Evolutionary conservation across 345 rosid species (phyloP).

Genomic region (Salix brachista): DNA sequence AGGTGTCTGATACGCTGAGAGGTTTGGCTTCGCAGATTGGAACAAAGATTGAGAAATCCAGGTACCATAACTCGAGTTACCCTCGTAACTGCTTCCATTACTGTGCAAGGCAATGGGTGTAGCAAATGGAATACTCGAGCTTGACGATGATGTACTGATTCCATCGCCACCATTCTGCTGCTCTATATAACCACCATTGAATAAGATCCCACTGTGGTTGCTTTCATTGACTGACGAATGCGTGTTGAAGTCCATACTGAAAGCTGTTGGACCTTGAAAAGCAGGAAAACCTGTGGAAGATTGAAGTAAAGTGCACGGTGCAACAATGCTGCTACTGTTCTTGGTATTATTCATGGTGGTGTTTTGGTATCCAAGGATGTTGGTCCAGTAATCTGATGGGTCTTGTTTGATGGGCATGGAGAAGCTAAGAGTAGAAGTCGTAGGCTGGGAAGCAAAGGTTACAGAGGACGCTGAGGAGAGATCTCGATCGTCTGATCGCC

Average conservation of each 20-base stretch:
- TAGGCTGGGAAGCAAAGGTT: slow-evolving; percentile 33
- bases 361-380: slow-evolving; percentile 29
- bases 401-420: slow-evolving; percentile 65
- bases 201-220: slow-evolving; percentile 14
- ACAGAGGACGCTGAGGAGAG: slow-evolving; percentile 49
- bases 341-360: slow-evolving; percentile 7
- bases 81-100: slow-evolving; percentile 29
- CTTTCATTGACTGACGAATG: slow-evolving; percentile 19
- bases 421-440: slow-evolving; percentile 23
- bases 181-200: slow-evolving; percentile 35
- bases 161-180: slow-evolving; percentile 18
- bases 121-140: slow-evolving; percentile 38
- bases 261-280: slow-evolving; percentile 20
- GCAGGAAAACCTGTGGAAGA: slow-evolving; percentile 6
- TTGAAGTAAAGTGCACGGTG: slow-evolving; percentile 13
- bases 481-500: slow-evolving; percentile 38
- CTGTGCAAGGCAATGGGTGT: slow-evolving; percentile 32
- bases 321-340: slow-evolving; percentile 4
- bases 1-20: slow-evolving; percentile 75
- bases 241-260: slow-evolving; percentile 31
- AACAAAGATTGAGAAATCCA: slow-evolving; percentile 48
- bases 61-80: slow-evolving; percentile 34
- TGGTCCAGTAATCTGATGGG: slow-evolving; percentile 60
- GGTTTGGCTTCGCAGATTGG: slow-evolving; percentile 58
- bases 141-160: slow-evolving; percentile 1